Evolutionary conservation across 768 basidiomycete genomes (phyloP).

Genomic region (Russula lepida): DNA sequence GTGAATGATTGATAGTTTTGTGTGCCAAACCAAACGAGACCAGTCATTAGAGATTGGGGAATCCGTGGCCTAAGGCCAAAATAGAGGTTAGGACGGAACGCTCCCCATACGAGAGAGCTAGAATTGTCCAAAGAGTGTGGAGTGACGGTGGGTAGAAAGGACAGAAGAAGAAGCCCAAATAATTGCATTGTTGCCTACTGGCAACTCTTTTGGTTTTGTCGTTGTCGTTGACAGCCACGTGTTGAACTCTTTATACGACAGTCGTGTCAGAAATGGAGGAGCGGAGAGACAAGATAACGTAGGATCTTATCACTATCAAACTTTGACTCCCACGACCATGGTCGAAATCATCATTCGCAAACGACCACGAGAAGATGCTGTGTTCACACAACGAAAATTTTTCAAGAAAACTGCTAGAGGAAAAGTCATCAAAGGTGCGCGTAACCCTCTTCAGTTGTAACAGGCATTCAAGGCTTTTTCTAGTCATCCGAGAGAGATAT

Average conservation of each 20-base stretch:
- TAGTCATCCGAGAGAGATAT: conserved; percentile 87
- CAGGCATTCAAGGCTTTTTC: neutral
- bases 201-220: neutral
- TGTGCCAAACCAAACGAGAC: conserved; percentile 90
- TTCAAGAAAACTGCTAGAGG: conserved; percentile 94
- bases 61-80: conserved; percentile 82
- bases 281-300: neutral
- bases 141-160: conserved; percentile 34
- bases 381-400: conserved; percentile 80
- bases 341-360: conserved; percentile 65
- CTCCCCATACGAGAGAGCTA: conserved; percentile 62
- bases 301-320: neutral
- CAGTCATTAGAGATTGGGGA: conserved; percentile 86
- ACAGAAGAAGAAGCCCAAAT: conserved; percentile 37
- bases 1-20: conserved; percentile 68
- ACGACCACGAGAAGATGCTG: conserved; percentile 60
- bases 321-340: conserved; percentile 27
- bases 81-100: conserved; percentile 90
- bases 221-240: neutral
- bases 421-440: conserved; percentile 84
- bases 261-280: neutral
- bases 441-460: neutral
- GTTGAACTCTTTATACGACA: neutral
- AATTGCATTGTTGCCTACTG: conserved; percentile 33
- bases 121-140: conserved; percentile 41